Base-by-base conservation (phyloP, 768 basidiomycete genomes). In the Serendipita vermifera region DNA sequence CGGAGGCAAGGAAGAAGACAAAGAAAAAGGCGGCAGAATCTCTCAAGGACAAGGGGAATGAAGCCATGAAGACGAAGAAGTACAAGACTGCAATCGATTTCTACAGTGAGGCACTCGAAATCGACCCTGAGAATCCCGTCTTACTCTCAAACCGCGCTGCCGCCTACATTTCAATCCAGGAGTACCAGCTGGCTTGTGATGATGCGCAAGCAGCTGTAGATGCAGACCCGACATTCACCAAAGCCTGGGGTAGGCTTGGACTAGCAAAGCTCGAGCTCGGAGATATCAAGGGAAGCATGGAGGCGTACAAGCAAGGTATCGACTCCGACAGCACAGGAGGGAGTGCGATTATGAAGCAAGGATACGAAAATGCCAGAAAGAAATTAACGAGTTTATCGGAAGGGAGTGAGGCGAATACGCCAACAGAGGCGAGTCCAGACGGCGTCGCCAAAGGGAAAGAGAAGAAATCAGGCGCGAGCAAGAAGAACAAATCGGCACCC, bases 121-220 rank as follows among this genome's bases (percentile, higher is more conserved):
- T 54, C 24, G 53, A 38, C 31, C 15, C 29, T 29, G 24, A 17
- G 13, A 38, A 54, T 22, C n/a, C 53, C 53, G 31, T 54, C 31
- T 54, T 38, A 14, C 53, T 15, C 29, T 54, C n/a, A 14, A 40
- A 54, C 33, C 24, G 53, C 13, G 53, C 53, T 11, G 53, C 53
- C 32, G 53, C 53, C 14, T 40, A 54, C 29, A 11, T 54, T 14
- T 15, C 29, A 35, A 14, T 54, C 14, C n/a, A 54, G 31, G 15
- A 35, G n/a, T 54, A 29, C n/a, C 14, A 35, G n/a, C 11, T 14
- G 15, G 53, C 53, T 11, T 14, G 29, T n/a, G n/a, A 36, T 14
- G 53, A 54, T 40, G 53, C 53, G 11, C 35, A 15, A 38, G 36
- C 36, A 13, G 13, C 14, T 2, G 36, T 38, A 17, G 36, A 38